phyloP scores from a whole-genome alignment of 2,329 filamentous ascomycete genomes.

The Botrytis paeoniae region DNA sequence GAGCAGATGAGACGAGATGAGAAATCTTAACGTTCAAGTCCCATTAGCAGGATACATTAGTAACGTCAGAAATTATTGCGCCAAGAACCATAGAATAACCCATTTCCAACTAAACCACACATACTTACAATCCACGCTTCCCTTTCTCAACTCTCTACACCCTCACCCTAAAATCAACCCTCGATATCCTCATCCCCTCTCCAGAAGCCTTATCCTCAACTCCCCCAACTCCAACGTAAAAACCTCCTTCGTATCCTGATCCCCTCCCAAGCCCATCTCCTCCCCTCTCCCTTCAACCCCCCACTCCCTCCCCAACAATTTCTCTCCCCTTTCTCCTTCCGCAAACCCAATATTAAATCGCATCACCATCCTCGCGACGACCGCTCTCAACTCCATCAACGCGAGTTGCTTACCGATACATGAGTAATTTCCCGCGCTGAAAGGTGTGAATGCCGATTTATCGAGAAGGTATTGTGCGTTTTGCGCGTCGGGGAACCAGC shows the following conservation, averaged over 20 bases:
- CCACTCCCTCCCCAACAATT: background rate
- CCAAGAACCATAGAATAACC: background rate
- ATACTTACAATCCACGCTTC: background rate
- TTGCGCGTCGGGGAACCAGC: slow-evolving; percentile 29
- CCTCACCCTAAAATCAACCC: background rate
- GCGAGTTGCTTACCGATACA: slow-evolving; percentile 38
- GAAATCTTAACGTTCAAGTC: background rate
- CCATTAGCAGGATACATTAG: background rate
- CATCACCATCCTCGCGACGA: slow-evolving; percentile 22
- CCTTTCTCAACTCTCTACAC: background rate
- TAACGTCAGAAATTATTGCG: background rate
- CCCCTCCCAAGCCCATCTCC: background rate
- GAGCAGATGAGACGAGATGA: background rate
- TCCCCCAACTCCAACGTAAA: background rate
- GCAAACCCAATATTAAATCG: background rate
- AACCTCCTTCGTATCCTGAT: background rate
- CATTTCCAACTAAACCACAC: no score
- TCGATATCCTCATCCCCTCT: background rate
- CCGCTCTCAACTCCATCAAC: slow-evolving; percentile 36
- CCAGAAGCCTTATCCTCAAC: background rate
- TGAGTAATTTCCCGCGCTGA: slow-evolving; percentile 31
- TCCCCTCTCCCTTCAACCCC: background rate
- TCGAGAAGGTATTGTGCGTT: slow-evolving; percentile 26
- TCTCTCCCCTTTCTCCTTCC: background rate
- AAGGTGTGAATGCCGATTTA: slow-evolving; percentile 35